Evolutionary conservation across 163 green algal genomes (phyloP).

Genomic region (Chloromonas sp.): DNA sequence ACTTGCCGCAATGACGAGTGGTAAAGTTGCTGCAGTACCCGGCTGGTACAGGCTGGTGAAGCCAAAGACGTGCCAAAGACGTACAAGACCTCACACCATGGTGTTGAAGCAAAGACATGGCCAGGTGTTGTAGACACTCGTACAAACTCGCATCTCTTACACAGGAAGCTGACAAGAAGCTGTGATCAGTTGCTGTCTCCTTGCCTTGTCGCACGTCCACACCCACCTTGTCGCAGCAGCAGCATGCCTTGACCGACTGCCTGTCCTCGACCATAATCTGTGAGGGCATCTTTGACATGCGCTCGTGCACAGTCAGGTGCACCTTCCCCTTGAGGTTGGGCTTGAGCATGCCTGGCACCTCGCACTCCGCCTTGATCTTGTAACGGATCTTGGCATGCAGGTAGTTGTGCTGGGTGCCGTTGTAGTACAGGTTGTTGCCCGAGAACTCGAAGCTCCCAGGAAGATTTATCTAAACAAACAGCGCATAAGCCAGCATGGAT

Average conservation of each 20-base stretch:
- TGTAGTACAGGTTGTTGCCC: not conserved
- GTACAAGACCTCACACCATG: no score
- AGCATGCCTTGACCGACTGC: not conserved
- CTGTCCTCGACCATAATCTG: not conserved
- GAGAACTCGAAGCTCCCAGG: not conserved
- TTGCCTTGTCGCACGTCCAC: not conserved
- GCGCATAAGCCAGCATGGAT: no score
- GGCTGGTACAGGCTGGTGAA: no score
- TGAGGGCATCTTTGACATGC: not conserved
- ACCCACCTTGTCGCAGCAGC: not conserved
- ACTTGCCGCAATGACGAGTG: no score
- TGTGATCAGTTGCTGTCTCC: no score
- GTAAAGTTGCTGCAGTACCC: no score
- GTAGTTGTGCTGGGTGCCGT: not conserved
- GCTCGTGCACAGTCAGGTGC: constrained; percentile 1
- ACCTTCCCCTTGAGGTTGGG: not conserved
- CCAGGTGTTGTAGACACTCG: no score
- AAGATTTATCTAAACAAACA: not conserved
- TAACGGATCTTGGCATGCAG: constrained; percentile 6
- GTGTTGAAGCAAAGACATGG: no score
- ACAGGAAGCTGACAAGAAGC: no score
- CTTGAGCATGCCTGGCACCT: constrained; percentile 7
- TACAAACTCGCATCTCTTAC: no score
- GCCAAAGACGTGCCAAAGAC: no score
- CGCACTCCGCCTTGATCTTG: not conserved